Conservation (phyloP, 2,329 filamentous ascomycete genomes). For the Colletotrichum australisinense region DNA sequence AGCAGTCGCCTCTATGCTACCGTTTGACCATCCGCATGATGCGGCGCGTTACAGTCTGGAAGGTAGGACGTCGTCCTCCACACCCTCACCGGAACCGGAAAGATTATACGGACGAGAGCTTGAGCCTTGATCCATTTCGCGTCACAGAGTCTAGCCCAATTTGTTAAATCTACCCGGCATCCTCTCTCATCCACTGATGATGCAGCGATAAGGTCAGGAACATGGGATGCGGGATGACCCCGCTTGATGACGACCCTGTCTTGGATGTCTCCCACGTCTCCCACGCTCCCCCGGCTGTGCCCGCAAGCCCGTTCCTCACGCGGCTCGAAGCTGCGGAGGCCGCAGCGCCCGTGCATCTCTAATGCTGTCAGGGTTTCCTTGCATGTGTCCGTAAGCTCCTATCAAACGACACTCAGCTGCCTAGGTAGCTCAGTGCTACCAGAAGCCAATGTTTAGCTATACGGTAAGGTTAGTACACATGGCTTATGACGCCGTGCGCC, state of each 20-base stretch:
- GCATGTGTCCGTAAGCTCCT: not conserved
- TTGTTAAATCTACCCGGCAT: conserved; percentile 27
- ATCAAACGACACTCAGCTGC: not conserved
- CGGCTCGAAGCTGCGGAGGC: not conserved
- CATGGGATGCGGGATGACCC: conserved; percentile 21
- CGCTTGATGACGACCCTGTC: conserved; percentile 30
- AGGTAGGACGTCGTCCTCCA: not conserved
- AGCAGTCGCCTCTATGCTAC: not conserved
- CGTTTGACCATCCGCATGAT: not conserved
- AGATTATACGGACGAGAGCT: conserved; percentile 22
- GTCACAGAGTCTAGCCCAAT: conserved; percentile 20
- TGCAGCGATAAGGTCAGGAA: conserved; percentile 22
- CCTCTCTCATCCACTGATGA: not conserved
- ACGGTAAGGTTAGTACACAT: not conserved
- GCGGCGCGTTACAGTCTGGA: not conserved
- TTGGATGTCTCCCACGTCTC: conserved; percentile 8
- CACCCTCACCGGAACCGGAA: conserved; percentile 17
- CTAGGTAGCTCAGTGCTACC: not conserved
- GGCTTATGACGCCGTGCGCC: not conserved
- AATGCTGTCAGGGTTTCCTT: conserved; percentile 15
- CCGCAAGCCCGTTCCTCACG: not conserved
- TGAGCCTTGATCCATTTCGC: not conserved
- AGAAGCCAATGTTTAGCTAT: not conserved
- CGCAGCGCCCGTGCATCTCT: not conserved
- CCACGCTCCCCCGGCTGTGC: conserved; percentile 11